Evolutionary conservation across 2,329 filamentous ascomycete species (phyloP), one percentile per base, ranked within the genome.

Genomic region (Tolypocladium guangdongense): DNA sequence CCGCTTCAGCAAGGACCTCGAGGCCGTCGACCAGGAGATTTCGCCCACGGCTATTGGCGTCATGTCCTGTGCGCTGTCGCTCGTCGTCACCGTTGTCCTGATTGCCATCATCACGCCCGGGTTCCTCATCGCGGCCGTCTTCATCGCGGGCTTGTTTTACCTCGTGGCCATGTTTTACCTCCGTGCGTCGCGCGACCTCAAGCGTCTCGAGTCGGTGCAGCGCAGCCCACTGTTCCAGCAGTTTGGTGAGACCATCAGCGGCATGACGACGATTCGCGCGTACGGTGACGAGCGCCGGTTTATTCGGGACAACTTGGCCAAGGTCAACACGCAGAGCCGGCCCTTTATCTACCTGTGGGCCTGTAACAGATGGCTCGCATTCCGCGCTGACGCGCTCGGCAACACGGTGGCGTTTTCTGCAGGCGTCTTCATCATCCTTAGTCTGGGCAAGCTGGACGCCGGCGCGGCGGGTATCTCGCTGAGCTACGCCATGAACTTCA

Each of bases 261-360:
- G 93, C 32, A 93, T 99, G 69, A 95, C 92, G 3, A 99, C 93
- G 0, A 99, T 99, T 61, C 86, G 95, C 64, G 93, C 93, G 2
- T 99, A 97, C 63, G 90, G 92, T 37, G 92, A 96, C 62, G 90
- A 96, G 68, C 82, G 88, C 52, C 85, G 93, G 37, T 99, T 99
- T 69, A 88, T 96, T 59, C 81, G 90, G 22, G 92, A 99, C 64
- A 99, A 97, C 63, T 76, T 97, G 55, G 71, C 77, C 53, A 87
- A 87, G 62, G 89, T 99, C 69, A 96, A 99, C 71, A 87, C 84
- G 8, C 91, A 96, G 66, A 87, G 88, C 63, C 84, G 93, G 50
- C 93, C 93, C 0, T 97, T 96, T 71, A 92, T 97, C 68, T 97
- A 91, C 66, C 75, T 97, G 14, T 99, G 93, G 93, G 91, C 88